Evolutionary conservation across 2,329 filamentous ascomycete species (phyloP).

Genomic region (Stagonosporopsis chrysanthemi): DNA sequence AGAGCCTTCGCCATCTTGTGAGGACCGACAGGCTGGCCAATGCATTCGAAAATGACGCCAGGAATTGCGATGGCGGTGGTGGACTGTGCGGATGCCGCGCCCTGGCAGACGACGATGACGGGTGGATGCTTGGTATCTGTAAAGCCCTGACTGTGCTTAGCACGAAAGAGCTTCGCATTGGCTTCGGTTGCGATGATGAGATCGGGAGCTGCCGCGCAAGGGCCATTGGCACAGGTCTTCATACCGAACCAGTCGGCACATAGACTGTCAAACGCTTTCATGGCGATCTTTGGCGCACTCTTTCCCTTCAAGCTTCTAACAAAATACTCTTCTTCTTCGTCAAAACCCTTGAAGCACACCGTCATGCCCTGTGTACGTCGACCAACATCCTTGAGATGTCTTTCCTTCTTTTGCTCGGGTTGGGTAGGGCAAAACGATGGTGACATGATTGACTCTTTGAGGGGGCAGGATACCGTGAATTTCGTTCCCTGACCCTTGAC

Average conservation of each 20-base stretch:
- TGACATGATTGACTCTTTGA: slow-evolving; percentile 43
- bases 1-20: slow-evolving; percentile 50
- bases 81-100: slow-evolving; percentile 45
- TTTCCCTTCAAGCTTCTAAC: slow-evolving; percentile 43
- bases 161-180: slow-evolving; percentile 40
- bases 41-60: slow-evolving; percentile 46
- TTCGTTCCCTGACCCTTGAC: slow-evolving; percentile 48
- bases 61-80: slow-evolving; percentile 46
- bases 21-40: slow-evolving; percentile 48
- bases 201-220: slow-evolving; percentile 28
- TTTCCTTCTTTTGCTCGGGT: slow-evolving; percentile 35
- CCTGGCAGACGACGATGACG: slow-evolving; percentile 46
- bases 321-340: slow-evolving; percentile 44
- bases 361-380: slow-evolving; percentile 42
- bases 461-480: slow-evolving; percentile 46
- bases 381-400: slow-evolving; percentile 29
- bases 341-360: slow-evolving; percentile 45
- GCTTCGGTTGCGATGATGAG: slow-evolving; percentile 45
- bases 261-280: slow-evolving; percentile 43
- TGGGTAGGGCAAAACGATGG: slow-evolving; percentile 34
- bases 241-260: slow-evolving; percentile 49
- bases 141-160: slow-evolving; percentile 33
- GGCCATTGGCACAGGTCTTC: slow-evolving; percentile 29
- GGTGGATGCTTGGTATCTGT: slow-evolving; percentile 30
- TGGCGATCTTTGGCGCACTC: slow-evolving; percentile 38